phyloP scores from a whole-genome alignment of 225 moss, liverwort and hornwort species.

The Takakia lepidozioides region DNA sequence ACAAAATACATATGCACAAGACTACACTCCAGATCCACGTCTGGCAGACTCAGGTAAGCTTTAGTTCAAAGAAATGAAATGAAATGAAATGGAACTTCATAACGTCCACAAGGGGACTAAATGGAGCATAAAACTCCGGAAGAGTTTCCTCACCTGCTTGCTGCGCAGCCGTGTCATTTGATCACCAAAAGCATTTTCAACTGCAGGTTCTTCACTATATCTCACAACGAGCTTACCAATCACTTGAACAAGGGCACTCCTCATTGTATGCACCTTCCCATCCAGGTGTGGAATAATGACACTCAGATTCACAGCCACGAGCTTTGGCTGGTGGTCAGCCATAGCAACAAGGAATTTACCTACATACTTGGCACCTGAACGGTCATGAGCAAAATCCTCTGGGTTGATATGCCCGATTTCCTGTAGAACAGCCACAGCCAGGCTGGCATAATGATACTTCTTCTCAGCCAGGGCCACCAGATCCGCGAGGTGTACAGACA shows the following conservation, averaged over 20 bases:
- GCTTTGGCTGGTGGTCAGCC: conserved; percentile 69
- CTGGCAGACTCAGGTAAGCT: no score
- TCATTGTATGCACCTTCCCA: conserved; percentile 87
- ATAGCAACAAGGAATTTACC: conserved; percentile 77
- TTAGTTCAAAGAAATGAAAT: no score
- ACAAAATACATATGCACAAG: no score
- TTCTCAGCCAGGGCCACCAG: conserved; percentile 70
- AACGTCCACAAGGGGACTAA: no score
- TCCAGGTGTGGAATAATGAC: conserved; percentile 74
- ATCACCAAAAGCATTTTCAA: conserved; percentile 40
- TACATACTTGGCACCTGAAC: conserved; percentile 67
- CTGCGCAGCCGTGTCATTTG: conserved; percentile 67
- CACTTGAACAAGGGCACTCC: conserved; percentile 77
- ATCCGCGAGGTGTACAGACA: conserved; percentile 68
- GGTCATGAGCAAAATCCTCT: conserved; percentile 68
- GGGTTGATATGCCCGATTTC: conserved; percentile 81
- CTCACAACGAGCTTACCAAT: conserved; percentile 73
- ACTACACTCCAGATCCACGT: no score
- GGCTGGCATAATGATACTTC: conserved; percentile 55
- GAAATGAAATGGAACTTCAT: no score
- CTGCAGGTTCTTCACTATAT: conserved; percentile 52
- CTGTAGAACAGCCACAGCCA: conserved; percentile 73
- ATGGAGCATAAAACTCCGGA: no score
- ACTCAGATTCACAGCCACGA: conserved; percentile 74
- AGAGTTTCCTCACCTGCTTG: conserved; percentile 76